phyloP scores from a whole-genome alignment of 2,329 filamentous ascomycete species.

The Arthroderma sp. region DNA sequence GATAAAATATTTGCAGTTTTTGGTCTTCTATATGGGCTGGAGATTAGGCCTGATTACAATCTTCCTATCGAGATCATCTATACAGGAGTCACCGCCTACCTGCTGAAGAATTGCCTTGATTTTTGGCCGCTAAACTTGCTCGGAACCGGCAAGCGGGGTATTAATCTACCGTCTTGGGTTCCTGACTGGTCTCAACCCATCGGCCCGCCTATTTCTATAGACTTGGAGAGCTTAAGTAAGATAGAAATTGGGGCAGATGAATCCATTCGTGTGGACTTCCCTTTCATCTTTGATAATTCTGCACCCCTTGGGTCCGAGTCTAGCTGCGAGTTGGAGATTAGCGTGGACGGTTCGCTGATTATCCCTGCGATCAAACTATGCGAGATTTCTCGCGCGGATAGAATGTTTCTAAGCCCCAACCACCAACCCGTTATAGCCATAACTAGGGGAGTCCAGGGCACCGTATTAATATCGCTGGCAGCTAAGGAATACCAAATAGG shows the following conservation, averaged over 20 bases:
- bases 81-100: background rate
- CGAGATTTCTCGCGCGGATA: background rate
- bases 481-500: background rate
- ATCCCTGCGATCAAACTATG: background rate
- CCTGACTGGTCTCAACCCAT: constrained; percentile 10
- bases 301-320: background rate
- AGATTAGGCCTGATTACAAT: background rate
- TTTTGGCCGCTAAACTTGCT: background rate
- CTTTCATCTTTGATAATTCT: background rate
- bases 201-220: background rate
- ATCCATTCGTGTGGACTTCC: background rate
- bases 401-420: background rate
- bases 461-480: background rate
- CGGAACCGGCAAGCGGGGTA: background rate
- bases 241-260: background rate
- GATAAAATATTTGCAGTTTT: constrained; percentile 13
- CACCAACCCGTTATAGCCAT: background rate
- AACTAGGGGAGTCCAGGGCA: background rate
- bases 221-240: background rate
- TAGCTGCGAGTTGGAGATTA: background rate
- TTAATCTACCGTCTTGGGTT: constrained; percentile 10
- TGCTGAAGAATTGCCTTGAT: background rate
- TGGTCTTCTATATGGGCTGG: background rate
- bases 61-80: background rate
- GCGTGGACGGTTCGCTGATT: background rate